Conservation (phyloP, 2,329 filamentous ascomycete species). For the Colletotrichum trifolii region DNA sequence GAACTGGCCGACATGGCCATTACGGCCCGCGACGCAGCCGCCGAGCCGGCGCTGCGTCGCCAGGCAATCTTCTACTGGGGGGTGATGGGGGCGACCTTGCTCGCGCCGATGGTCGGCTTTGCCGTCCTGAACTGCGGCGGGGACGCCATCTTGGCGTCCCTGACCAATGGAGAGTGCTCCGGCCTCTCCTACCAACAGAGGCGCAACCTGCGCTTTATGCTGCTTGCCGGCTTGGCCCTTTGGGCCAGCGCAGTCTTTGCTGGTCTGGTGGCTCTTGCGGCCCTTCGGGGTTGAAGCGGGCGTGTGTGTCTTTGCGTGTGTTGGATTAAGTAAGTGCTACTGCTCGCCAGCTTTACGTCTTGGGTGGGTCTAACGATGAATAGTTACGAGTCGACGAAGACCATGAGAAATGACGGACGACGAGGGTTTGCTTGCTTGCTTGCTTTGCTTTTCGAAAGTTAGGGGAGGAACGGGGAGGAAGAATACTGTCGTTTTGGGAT, state of each 20-base stretch:
- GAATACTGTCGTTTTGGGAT: not conserved
- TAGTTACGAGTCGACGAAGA: not conserved
- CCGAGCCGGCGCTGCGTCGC: slow-evolving; percentile 17
- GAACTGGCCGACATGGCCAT: slow-evolving; percentile 32
- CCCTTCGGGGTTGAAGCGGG: slow-evolving; percentile 1
- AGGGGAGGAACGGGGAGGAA: not conserved
- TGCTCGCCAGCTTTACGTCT: not conserved
- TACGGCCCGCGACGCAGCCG: slow-evolving; percentile 14
- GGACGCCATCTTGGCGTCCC: slow-evolving; percentile 3
- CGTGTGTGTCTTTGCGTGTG: not conserved
- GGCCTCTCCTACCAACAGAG: slow-evolving; percentile 28
- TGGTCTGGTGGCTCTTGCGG: slow-evolving; percentile 15
- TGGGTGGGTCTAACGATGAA: not conserved
- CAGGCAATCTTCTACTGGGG: slow-evolving; percentile 19
- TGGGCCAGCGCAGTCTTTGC: slow-evolving; percentile 16
- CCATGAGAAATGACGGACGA: not conserved
- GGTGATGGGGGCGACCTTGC: slow-evolving; percentile 10
- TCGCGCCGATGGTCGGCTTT: slow-evolving; percentile 22
- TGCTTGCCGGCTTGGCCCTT: slow-evolving; percentile 23
- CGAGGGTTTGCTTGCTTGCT: not conserved
- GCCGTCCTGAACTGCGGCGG: slow-evolving; percentile 7
- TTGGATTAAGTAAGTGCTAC: slow-evolving; percentile 21
- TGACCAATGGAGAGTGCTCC: slow-evolving; percentile 32
- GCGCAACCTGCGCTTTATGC: slow-evolving; percentile 28
- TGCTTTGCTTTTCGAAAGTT: not conserved